Evolutionary conservation across 345 rosid species (phyloP).

Genomic region (Turnera subulata): DNA sequence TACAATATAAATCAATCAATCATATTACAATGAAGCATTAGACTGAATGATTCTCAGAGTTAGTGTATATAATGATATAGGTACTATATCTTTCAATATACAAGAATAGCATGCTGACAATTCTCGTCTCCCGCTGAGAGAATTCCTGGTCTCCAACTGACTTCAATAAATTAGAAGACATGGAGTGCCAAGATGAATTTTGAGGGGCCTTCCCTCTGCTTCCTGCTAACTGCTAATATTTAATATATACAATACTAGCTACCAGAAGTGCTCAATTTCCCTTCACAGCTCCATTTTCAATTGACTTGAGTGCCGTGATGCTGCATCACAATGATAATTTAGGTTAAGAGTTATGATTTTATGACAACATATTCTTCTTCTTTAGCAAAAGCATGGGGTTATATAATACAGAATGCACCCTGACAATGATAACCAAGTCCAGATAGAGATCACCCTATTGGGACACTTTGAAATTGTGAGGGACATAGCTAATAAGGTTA

Average conservation of each 20-base stretch:
- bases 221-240: constrained; percentile 32
- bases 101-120: constrained; percentile 19
- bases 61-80: constrained; percentile 15
- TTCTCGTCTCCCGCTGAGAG: constrained; percentile 22
- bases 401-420: too few relatives aligned
- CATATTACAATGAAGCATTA: constrained; percentile 14
- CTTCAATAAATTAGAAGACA: constrained; percentile 19
- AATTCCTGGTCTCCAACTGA: constrained; percentile 24
- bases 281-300: constrained; percentile 42
- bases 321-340: constrained; percentile 17
- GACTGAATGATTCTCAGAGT: constrained; percentile 34
- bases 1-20: constrained; percentile 37
- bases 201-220: constrained; percentile 22
- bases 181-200: constrained; percentile 33
- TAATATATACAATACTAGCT: constrained; percentile 37
- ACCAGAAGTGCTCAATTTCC: constrained; percentile 19
- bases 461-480: too few relatives aligned
- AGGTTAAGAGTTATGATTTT: background rate
- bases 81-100: constrained; percentile 4
- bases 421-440: too few relatives aligned
- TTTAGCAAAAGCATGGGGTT: too few relatives aligned
- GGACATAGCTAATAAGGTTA: too few relatives aligned
- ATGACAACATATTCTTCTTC: background rate
- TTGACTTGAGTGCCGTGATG: constrained; percentile 53
- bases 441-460: too few relatives aligned